phyloP scores from a whole-genome alignment of 768 basidiomycete species.

The Terana coerulea region DNA sequence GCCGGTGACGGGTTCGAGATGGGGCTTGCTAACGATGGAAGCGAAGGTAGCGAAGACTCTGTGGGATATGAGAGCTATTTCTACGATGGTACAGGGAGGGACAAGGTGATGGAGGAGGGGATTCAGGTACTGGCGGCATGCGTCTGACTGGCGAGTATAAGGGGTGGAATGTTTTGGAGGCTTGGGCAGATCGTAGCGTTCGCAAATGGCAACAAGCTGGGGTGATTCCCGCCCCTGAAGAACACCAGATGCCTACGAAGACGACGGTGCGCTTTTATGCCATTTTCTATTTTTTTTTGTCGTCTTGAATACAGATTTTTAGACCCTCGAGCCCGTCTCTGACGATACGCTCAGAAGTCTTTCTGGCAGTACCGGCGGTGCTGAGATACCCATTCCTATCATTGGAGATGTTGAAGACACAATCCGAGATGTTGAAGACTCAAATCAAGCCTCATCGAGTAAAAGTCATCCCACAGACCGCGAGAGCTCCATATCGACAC shows the following conservation, averaged over 20 bases:
- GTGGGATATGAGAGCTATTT: constrained; percentile 87
- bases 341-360: constrained; percentile 12
- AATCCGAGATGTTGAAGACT: too few relatives aligned
- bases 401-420: too few relatives aligned
- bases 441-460: constrained; percentile 16
- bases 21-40: constrained; percentile 50
- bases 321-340: constrained; percentile 39
- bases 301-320: constrained; percentile 3
- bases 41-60: constrained; percentile 77
- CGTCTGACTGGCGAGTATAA: constrained; percentile 81
- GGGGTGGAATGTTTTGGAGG: constrained; percentile 92
- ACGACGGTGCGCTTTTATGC: constrained; percentile 39
- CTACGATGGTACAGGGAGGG: constrained; percentile 73
- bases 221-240: constrained; percentile 45
- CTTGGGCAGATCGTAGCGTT: constrained; percentile 87
- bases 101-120: constrained; percentile 75
- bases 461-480: constrained; percentile 21
- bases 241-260: constrained; percentile 35
- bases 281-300: background rate
- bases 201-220: constrained; percentile 84
- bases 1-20: constrained; percentile 85
- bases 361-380: constrained; percentile 29
- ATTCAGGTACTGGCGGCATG: constrained; percentile 63
- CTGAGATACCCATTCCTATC: constrained; percentile 63
- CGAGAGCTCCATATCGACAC: too few relatives aligned